Evolutionary conservation across 805 yeast genomes (phyloP).

Genomic region (Candida coleopterorum): DNA sequence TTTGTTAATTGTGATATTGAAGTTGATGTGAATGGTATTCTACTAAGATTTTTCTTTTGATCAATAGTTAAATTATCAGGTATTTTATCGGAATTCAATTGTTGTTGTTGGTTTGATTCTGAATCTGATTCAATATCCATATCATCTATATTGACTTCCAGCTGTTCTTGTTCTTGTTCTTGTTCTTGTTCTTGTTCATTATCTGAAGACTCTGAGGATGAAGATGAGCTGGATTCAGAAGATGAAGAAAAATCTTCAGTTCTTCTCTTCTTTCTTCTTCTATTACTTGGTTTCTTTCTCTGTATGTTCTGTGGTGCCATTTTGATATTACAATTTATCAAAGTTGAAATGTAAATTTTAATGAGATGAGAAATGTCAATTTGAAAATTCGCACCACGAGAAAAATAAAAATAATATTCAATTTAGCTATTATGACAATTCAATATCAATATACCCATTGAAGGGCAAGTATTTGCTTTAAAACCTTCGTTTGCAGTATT

Average conservation of each 20-base stretch:
- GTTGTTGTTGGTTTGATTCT: constrained; percentile 11
- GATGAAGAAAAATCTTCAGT: constrained; percentile 66
- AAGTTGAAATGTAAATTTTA: too few relatives aligned
- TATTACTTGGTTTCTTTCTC: constrained; percentile 13
- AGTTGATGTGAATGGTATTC: constrained; percentile 23
- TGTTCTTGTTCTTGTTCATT: constrained; percentile 14
- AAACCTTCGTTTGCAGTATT: too few relatives aligned
- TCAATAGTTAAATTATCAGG: constrained; percentile 18
- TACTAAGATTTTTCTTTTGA: constrained; percentile 16
- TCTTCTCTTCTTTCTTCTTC: constrained; percentile 77
- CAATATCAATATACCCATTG: too few relatives aligned
- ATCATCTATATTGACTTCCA: constrained; percentile 21
- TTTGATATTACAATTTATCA: too few relatives aligned
- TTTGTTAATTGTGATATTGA: constrained; percentile 13
- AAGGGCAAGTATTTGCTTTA: too few relatives aligned
- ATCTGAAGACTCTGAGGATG: constrained; percentile 26
- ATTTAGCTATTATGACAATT: too few relatives aligned
- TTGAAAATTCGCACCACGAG: neutral
- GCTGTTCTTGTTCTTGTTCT: neutral
- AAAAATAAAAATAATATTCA: neutral
- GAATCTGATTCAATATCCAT: constrained; percentile 25
- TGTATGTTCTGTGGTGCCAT: constrained; percentile 6
- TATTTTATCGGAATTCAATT: constrained; percentile 6
- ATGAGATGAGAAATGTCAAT: constrained; percentile 2
- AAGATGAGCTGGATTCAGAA: constrained; percentile 42